Conservation (phyloP, 2,329 filamentous ascomycete genomes). For the Pyrenophora graminea region DNA sequence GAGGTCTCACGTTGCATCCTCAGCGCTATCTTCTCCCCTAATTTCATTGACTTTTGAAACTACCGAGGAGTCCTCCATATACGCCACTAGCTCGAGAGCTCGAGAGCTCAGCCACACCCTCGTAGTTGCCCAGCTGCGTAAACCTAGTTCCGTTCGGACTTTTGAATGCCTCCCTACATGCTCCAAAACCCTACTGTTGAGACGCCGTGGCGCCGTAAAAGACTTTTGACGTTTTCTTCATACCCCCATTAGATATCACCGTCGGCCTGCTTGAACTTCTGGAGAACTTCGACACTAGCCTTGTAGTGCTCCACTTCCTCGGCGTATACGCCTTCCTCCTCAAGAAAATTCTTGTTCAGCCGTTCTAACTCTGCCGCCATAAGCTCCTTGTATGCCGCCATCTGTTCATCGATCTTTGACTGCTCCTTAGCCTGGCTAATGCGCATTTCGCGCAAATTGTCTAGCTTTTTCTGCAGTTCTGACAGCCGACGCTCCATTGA, state of each 20-base stretch:
- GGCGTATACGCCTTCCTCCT: conserved; percentile 17
- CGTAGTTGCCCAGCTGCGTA: background rate
- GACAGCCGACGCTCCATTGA: conserved; percentile 18
- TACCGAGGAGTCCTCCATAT: no score
- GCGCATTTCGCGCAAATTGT: conserved; percentile 20
- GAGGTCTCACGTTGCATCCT: no score
- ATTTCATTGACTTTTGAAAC: no score
- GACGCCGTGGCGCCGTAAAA: background rate
- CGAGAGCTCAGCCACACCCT: background rate
- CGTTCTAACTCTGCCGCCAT: conserved; percentile 30
- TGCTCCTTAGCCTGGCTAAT: conserved; percentile 22
- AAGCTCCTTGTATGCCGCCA: conserved; percentile 22
- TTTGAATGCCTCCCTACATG: background rate
- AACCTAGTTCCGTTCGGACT: background rate
- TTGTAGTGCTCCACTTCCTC: conserved; percentile 23
- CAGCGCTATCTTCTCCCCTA: no score
- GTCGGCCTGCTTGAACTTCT: conserved; percentile 20
- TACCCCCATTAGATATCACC: background rate
- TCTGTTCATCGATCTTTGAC: conserved; percentile 15
- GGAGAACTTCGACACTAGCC: conserved; percentile 22
- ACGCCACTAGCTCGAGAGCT: background rate
- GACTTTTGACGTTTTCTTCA: background rate
- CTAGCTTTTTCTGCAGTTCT: conserved; percentile 25
- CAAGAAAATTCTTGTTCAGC: conserved; percentile 20
- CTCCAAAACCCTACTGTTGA: conserved; percentile 3